These are phyloP conservation scores for Stereocaulon alpinum DNA, from an alignment of 495 filamentous ascomycete species.

Conservation along the genomic window DNA sequence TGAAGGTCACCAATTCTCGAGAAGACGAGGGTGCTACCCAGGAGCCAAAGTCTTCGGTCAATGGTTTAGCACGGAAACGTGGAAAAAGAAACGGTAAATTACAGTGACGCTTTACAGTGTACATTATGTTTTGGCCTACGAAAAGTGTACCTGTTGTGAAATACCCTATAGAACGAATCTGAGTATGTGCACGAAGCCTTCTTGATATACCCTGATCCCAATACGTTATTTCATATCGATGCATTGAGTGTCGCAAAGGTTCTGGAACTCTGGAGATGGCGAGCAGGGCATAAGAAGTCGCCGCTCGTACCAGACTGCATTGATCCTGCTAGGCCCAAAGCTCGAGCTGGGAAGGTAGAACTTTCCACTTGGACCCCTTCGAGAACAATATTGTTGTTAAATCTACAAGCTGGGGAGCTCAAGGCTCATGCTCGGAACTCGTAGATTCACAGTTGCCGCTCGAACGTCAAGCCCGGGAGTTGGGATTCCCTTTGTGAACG, in stretches of 20 bases:
- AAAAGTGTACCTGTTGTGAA: neutral
- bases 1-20: neutral
- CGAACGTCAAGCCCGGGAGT: too few species aligned
- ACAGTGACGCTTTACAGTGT: neutral
- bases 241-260: too few species aligned
- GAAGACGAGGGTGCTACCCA: neutral
- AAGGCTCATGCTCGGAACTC: too few species aligned
- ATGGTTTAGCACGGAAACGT: slow-evolving; percentile 13
- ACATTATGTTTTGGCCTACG: neutral
- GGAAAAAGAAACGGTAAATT: slow-evolving; percentile 16
- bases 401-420: neutral
- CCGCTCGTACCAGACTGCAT: too few species aligned
- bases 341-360: neutral
- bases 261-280: too few species aligned
- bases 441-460: too few species aligned
- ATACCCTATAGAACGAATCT: neutral
- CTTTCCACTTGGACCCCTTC: neutral
- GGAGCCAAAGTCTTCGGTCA: neutral
- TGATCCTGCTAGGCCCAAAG: neutral
- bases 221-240: too few species aligned
- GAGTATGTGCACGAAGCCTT: neutral
- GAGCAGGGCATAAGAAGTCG: too few species aligned
- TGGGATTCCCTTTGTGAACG: too few species aligned
- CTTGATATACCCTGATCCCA: neutral
- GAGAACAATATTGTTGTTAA: neutral